These are phyloP conservation scores for Yamadazyma olivae DNA, from an alignment of 805 yeast genomes.

Conservation along the genomic window DNA sequence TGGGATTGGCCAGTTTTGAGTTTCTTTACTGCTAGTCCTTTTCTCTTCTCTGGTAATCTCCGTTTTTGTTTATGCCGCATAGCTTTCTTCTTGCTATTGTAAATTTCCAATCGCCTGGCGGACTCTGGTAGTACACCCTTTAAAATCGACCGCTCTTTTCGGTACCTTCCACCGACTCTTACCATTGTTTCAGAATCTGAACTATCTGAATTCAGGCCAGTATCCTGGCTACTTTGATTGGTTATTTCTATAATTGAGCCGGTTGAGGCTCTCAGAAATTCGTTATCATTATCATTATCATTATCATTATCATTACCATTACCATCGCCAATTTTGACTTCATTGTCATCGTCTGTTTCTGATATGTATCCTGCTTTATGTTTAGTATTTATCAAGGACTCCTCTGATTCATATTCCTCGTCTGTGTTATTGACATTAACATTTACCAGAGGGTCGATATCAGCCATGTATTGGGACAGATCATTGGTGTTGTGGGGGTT, in stretches of 20 bases:
- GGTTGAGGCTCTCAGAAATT: no score
- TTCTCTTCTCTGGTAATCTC: conserved; percentile 18
- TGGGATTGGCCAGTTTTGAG: not conserved
- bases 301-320: not conserved
- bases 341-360: not conserved
- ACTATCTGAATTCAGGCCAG: conserved; percentile 8
- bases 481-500: not conserved
- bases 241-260: not conserved
- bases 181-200: conserved; percentile 10
- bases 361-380: not conserved
- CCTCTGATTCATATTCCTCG: conserved; percentile 5
- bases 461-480: conserved; percentile 1
- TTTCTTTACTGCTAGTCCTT: conserved; percentile 36
- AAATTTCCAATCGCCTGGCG: conserved; percentile 29
- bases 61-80: not conserved
- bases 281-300: no score
- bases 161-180: conserved; percentile 22
- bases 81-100: conserved; percentile 11
- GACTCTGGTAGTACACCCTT: conserved; percentile 41
- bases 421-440: not conserved
- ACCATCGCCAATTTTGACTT: not conserved
- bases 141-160: conserved; percentile 28
- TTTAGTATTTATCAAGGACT: not conserved
- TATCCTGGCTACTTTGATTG: not conserved
- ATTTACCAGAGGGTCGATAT: not conserved